Base-by-base conservation (phyloP, 805 yeast genomes). In the Ogataea zsoltii region DNA sequence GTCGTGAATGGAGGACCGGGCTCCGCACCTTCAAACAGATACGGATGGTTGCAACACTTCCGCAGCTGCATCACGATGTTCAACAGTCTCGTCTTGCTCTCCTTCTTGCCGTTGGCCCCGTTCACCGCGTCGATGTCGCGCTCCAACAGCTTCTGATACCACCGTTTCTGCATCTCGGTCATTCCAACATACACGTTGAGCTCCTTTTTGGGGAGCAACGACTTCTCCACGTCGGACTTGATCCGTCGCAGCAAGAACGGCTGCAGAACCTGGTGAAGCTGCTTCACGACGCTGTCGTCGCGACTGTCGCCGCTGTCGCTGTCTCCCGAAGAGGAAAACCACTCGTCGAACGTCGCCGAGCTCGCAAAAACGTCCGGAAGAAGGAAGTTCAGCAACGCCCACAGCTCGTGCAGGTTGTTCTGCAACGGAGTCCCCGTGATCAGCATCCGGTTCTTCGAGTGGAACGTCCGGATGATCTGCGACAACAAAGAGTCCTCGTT, bases 1-100 rank as follows among this genome's bases (percentile, higher is more conserved):
- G 92, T 86, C 7, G 94, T 86, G 56, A 72, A 86, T 17, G 95
- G 95, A 15, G 95, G 95, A 11, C 95, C 95, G 0, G 94, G 94
- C 59, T 86, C 95, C 1, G 92, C 94, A 35, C 95, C 95, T 62
- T 86, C 94, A 57, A 86, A 86, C 32, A 86, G 66, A 60, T 86
- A 86, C 12, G 95, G 95, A 67, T 86, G 95, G 57, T 86, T 86
- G 67, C 92, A 86, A 63, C 94, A 86, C 63, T 86, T 86, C 61
- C 94, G 76, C 57, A 86, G 70, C 62, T 86, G 95, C 95, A 86
- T 86, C 38, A 85, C 92, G 54, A 86, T 86, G 61, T 86, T 86
- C 38, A 86, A 67, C 47, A 86, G 70, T 57, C 94, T 70, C 2
- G 95, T 86, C 60, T 86, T 85, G 12, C 85, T 76, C 61, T 86